Evolutionary conservation across 1,284 basidiomycete genomes (phyloP), one percentile per base, ranked within the genome.

Genomic region (Marasmius fiardii): DNA sequence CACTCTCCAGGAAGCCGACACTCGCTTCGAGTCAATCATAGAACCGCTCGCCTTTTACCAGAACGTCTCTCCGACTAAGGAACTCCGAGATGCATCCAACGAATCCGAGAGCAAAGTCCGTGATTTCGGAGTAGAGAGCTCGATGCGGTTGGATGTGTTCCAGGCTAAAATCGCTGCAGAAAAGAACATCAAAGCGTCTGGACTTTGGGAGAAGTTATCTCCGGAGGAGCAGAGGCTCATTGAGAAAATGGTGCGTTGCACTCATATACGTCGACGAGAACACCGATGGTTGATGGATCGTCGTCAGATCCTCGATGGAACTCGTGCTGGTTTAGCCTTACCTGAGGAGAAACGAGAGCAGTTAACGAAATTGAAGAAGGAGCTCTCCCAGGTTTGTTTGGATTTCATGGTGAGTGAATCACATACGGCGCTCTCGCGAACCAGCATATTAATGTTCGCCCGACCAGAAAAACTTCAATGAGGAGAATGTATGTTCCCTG

Each of bases 101-200:
- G 80, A 81, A 37, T 84, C 86, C 1, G 89, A 92, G 65, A 78
- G 81, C n/a, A 72, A 82, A 43, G 69, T 85, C 21, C 82, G 84
- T 49, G 81, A 90, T 59, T 90, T 83, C 59, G 73, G 74, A 24
- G 84, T 92, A 43, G 85, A 90, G 59, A 76, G 81, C 1, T 83
- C 84, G 14, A 92, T 92, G 85, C 81, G 91, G 8, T 66, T 87
- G 45, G 92, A 93, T 63, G 79, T 93, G 35, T 93, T 82, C 73
- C 73, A 81, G 35, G 86, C 87, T 37, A 85, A 91, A 63, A 69
- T 82, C 14, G 79, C 81, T 18, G 90, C 90, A 0, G 78, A 87
- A 61, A 80, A 83, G 67, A 86, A 88, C 63, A 75, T 89, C 57
- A 79, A 82, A 63, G 72, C 71, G 43, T 79, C 78, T 18, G 82